These are phyloP conservation scores for Colletotrichum spaethianum DNA, from an alignment of 2,329 filamentous ascomycete species.

Conservation along the genomic window DNA sequence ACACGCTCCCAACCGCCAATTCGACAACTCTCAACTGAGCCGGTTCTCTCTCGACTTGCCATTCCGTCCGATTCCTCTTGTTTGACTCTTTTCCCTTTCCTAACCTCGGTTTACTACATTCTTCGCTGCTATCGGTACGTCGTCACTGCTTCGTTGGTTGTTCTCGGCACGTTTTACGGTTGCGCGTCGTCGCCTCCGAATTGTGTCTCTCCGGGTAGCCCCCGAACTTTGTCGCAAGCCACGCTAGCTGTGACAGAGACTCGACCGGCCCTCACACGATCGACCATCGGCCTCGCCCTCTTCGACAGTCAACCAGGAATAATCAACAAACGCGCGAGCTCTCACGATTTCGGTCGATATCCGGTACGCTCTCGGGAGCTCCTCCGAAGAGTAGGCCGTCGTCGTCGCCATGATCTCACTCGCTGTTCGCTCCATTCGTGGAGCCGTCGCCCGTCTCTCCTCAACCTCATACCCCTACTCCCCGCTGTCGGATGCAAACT, in stretches of 20 bases:
- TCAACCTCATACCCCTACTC: conserved; percentile 28
- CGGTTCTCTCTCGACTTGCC: not conserved
- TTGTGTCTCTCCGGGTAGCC: conserved; percentile 16
- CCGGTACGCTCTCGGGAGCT: not conserved
- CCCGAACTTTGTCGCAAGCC: conserved; percentile 8
- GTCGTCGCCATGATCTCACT: conserved; percentile 36
- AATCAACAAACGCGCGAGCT: not conserved
- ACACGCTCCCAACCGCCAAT: not conserved
- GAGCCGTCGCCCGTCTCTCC: conserved; percentile 39
- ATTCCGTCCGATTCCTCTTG: not conserved
- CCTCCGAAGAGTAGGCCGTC: conserved; percentile 14
- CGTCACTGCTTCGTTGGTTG: not conserved
- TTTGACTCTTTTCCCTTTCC: not conserved
- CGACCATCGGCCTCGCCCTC: not conserved
- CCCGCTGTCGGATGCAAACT: conserved; percentile 15
- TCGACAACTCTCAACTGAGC: not conserved
- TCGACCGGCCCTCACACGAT: not conserved
- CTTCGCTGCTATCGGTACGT: not conserved
- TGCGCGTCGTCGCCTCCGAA: not conserved
- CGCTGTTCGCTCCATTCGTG: conserved; percentile 39
- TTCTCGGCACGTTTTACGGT: conserved; percentile 1
- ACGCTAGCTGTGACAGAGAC: conserved; percentile 2
- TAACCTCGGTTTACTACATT: not conserved
- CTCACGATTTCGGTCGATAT: not conserved
- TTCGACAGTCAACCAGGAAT: not conserved